Evolutionary conservation across 108 stramenopile genomes (phyloP).

Genomic region (Skeletonema tropicum): DNA sequence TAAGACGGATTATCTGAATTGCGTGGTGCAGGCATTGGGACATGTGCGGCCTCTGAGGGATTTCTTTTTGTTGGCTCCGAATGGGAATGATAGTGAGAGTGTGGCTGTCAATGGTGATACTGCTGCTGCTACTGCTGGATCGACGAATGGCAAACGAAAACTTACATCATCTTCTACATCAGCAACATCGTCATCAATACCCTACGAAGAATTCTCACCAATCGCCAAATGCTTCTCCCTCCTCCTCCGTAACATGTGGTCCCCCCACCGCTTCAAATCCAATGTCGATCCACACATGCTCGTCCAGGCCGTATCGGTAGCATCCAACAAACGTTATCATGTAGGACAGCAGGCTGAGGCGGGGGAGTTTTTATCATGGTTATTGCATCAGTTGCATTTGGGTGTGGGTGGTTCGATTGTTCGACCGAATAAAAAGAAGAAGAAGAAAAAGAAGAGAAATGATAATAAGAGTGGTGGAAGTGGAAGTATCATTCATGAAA

Average conservation of each 20-base stretch:
- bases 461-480: constrained; percentile 19
- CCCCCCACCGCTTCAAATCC: constrained; percentile 89
- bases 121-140: neutral
- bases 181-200: constrained; percentile 7
- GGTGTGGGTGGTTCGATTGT: constrained; percentile 72
- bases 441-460: constrained; percentile 20
- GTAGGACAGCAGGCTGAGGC: constrained; percentile 91
- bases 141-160: constrained; percentile 27
- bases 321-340: constrained; percentile 87
- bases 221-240: constrained; percentile 87
- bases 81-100: neutral
- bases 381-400: constrained; percentile 92
- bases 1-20: constrained; percentile 94
- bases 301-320: constrained; percentile 85
- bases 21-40: constrained; percentile 89
- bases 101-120: neutral
- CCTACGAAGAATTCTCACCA: constrained; percentile 45
- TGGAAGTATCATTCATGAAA: constrained; percentile 84
- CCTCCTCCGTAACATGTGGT: constrained; percentile 95
- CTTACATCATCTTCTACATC: neutral
- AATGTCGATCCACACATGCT: constrained; percentile 96
- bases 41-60: constrained; percentile 93
- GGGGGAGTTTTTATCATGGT: constrained; percentile 95
- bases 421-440: constrained; percentile 40
- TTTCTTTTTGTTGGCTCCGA: constrained; percentile 79